Evolutionary conservation across 2,329 filamentous ascomycete species (phyloP).

Genomic region (Fusarium albosuccineum): DNA sequence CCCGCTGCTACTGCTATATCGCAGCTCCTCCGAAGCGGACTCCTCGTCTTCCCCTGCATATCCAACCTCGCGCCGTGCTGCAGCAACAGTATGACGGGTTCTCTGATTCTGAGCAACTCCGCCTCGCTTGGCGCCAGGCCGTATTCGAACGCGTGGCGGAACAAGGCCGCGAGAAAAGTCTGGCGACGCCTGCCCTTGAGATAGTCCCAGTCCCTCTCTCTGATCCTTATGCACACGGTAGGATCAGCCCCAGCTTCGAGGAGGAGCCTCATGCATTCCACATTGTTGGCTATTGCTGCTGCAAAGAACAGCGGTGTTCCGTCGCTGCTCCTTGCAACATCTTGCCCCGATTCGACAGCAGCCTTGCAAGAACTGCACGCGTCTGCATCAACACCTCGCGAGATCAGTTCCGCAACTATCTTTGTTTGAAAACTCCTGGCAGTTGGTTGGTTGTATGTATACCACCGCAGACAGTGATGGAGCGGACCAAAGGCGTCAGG

Average conservation of each 20-base stretch:
- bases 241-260: constrained; percentile 17
- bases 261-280: constrained; percentile 6
- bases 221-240: neutral
- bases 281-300: neutral
- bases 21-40: constrained; percentile 15
- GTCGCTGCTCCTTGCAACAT: neutral
- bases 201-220: neutral
- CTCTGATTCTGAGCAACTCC: neutral
- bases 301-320: constrained; percentile 23
- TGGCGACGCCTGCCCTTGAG: neutral
- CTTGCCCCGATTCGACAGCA: too few relatives aligned
- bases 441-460: neutral
- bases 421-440: neutral
- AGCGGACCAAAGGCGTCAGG: constrained; percentile 1
- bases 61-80: constrained; percentile 13
- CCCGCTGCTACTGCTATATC: neutral
- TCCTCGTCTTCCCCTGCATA: neutral
- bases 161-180: constrained; percentile 19
- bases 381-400: constrained; percentile 9
- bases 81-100: constrained; percentile 14
- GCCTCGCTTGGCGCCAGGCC: neutral
- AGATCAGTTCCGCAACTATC: constrained; percentile 10
- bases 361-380: neutral
- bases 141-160: constrained; percentile 1
- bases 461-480: constrained; percentile 4